These are phyloP conservation scores for Aspergillus sp. DNA, from an alignment of 2,329 filamentous ascomycete species.

Conservation along the genomic window DNA sequence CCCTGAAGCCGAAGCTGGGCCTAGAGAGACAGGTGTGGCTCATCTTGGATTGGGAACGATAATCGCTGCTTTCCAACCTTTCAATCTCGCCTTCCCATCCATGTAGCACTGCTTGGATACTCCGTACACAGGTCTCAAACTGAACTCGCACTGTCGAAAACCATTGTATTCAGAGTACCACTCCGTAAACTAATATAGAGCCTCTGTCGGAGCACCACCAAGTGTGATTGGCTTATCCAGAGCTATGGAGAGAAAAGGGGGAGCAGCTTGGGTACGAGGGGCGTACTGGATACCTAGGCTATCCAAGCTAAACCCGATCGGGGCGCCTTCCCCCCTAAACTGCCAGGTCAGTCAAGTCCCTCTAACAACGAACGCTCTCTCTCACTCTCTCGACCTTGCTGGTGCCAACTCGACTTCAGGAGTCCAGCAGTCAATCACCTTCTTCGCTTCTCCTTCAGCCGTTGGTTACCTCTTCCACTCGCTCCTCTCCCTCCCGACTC, in stretches of 20 bases:
- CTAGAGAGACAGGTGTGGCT: background rate
- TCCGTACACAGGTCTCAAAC: slow-evolving; percentile 8
- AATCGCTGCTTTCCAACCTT: background rate
- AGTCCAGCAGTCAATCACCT: slow-evolving; percentile 21
- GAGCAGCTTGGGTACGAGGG: slow-evolving; percentile 31
- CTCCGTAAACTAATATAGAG: slow-evolving; percentile 7
- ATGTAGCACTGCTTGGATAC: slow-evolving; percentile 13
- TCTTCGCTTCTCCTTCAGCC: slow-evolving; percentile 23
- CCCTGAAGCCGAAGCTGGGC: background rate
- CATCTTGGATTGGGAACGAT: background rate
- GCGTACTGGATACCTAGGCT: slow-evolving; percentile 26
- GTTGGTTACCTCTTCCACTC: slow-evolving; percentile 25
- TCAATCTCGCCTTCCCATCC: background rate
- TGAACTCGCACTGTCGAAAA: background rate
- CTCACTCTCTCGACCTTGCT: slow-evolving; percentile 15
- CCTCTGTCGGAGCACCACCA: slow-evolving; percentile 20
- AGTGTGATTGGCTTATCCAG: background rate
- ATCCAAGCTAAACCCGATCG: slow-evolving; percentile 28
- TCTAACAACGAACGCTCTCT: slow-evolving; percentile 13
- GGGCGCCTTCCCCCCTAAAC: slow-evolving; percentile 25
- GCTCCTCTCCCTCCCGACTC: slow-evolving; percentile 25
- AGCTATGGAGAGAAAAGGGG: slow-evolving; percentile 16
- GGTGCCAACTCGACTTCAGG: slow-evolving; percentile 22
- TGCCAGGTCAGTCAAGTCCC: slow-evolving; percentile 20
- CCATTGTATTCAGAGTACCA: slow-evolving; percentile 4